Base-by-base conservation (phyloP, 2,329 filamentous ascomycete species). In the Thermothelomyces thermophilus region DNA sequence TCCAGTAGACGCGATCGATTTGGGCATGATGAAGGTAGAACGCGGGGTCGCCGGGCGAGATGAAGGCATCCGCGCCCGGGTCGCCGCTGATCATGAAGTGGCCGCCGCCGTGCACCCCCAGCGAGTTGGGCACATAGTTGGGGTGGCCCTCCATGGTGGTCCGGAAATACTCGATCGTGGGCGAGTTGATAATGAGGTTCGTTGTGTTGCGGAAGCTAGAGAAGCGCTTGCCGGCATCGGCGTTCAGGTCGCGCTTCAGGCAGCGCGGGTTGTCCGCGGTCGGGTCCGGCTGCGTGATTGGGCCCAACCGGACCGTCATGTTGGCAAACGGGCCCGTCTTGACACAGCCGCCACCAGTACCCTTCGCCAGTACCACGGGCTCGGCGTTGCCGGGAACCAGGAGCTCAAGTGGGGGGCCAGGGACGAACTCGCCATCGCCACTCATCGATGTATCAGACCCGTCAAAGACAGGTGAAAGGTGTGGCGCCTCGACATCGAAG, bases 251-350 rank as follows among this genome's bases (percentile, higher is more conserved):
- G 6, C 70, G 64, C 59, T 68, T 69, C 41, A 74, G 59, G 53
- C 70, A 71, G 20, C 71, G 66, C n/a, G 70, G 69, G 55, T 73
- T 69, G 48, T 69, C 67, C 30, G 57, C 60, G 56, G 48, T 65
- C 51, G 7, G 41, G 3, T 14, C 58, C 58, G 40, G 44, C 22
- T 58, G 56, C 26, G 60, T 59, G 42, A 66, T 62, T 6, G 70
- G 68, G 0, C 69, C 69, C 31, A 73, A 59, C 54, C 66, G 68
- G 16, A 70, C 64, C 0, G 60, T 65, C 57, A 69, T 67, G 58
- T 69, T 67, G 26, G 58, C 57, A 13, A 60, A 59, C n/a, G 58
- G 58, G 2, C 58, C 58, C 10, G 46, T 41, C 9, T 30, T 35
- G 9, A 60, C 53, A 34, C 58, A 60, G 20, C 58, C 58, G 28